Evolutionary conservation across 352 stramenopile species (phyloP).

Genomic region (Pythium angustatum): DNA sequence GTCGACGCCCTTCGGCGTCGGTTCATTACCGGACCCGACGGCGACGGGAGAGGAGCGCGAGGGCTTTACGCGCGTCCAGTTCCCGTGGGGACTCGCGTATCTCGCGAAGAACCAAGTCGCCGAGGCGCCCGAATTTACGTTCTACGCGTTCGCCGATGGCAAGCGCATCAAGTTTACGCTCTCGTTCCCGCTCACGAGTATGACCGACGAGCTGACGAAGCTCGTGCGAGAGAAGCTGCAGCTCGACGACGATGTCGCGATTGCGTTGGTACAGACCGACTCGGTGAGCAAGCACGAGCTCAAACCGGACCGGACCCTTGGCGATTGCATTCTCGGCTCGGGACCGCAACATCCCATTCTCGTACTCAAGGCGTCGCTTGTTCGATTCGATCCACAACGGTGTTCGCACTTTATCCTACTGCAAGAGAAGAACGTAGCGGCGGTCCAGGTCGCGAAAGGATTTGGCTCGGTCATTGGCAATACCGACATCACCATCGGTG

Average conservation of each 20-base stretch:
- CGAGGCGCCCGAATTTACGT: constrained; percentile 65
- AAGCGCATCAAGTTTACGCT: constrained; percentile 73
- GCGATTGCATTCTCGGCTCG: constrained; percentile 66
- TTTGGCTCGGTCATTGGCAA: constrained; percentile 67
- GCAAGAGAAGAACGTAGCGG: constrained; percentile 51
- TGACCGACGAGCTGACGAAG: constrained; percentile 55
- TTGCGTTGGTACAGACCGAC: constrained; percentile 76
- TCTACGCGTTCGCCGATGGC: constrained; percentile 66
- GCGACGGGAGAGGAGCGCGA: constrained; percentile 26
- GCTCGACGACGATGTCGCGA: constrained; percentile 48
- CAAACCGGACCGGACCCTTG: constrained; percentile 47
- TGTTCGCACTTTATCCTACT: constrained; percentile 57
- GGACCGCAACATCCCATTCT: constrained; percentile 67
- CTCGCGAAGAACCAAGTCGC: constrained; percentile 61
- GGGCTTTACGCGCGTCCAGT: constrained; percentile 65
- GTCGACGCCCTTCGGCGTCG: constrained; percentile 72
- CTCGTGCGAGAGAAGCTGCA: constrained; percentile 54
- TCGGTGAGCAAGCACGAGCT: constrained; percentile 76
- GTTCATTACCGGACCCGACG: constrained; percentile 35
- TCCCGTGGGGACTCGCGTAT: constrained; percentile 76
- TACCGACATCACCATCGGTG: constrained; percentile 49
- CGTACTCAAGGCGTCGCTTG: constrained; percentile 61
- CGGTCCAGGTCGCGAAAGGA: constrained; percentile 62
- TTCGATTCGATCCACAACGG: constrained; percentile 66
- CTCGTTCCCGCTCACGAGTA: constrained; percentile 54